Percentiles rank a stretch among this genome's conserved stretches.
Evolutionary conservation across 208 protist species (phyloP).

Genomic region (Acanthamoeba sp.): DNA sequence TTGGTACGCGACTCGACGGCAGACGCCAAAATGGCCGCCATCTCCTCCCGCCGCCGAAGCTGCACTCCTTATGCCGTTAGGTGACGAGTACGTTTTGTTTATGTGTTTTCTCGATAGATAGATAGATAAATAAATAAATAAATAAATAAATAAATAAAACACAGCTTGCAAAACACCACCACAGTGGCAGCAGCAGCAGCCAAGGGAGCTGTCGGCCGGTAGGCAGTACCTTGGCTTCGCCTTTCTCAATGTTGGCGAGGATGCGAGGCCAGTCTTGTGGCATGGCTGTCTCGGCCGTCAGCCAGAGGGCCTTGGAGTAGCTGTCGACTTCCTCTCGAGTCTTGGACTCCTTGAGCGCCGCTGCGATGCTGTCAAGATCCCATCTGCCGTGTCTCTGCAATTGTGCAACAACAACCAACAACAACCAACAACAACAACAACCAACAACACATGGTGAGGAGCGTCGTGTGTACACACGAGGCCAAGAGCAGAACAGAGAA

Average conservation of each 20-base stretch:
- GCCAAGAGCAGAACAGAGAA: neutral
- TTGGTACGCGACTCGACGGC: neutral
- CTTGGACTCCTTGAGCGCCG: conserved; percentile 7
- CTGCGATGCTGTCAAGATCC: neutral
- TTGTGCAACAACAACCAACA: too few relatives aligned
- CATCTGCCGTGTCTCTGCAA: neutral
- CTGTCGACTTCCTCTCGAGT: neutral
- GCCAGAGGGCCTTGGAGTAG: conserved; percentile 22
- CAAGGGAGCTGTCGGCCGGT: too few relatives aligned
- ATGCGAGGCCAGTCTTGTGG: conserved; percentile 19
- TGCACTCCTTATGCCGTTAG: too few relatives aligned
- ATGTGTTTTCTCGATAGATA: too few relatives aligned
- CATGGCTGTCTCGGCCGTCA: neutral
- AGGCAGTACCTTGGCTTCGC: conserved; percentile 30
- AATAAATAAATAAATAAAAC: too few relatives aligned
- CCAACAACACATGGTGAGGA: too few relatives aligned
- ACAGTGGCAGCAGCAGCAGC: too few relatives aligned
- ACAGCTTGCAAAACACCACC: neutral
- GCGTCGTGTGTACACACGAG: too few relatives aligned
- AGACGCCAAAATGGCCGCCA: neutral
- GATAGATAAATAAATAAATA: too few relatives aligned
- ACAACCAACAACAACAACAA: too few relatives aligned
- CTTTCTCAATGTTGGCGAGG: conserved; percentile 41
- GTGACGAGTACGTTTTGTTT: too few relatives aligned
- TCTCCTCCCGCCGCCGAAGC: conserved; percentile 3